Evolutionary conservation across 805 yeast genomes (phyloP).

Genomic region (Pichia cabralensis): DNA sequence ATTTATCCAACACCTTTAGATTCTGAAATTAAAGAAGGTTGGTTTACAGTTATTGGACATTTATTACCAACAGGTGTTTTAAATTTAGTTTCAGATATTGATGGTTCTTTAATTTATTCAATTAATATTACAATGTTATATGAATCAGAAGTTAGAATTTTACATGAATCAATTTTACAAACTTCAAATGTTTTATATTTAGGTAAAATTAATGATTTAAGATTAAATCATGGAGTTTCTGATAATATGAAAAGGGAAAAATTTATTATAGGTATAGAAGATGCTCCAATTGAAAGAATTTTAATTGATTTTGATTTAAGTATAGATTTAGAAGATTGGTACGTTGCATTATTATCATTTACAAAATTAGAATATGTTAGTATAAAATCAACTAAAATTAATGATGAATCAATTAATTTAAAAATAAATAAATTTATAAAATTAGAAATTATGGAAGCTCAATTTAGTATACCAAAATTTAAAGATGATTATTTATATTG

Average conservation of each 20-base stretch:
- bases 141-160: constrained; percentile 51
- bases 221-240: constrained; percentile 35
- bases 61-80: constrained; percentile 53
- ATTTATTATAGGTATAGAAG: not conserved
- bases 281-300: constrained; percentile 23
- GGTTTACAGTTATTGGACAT: constrained; percentile 69
- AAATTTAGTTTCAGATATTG: constrained; percentile 50
- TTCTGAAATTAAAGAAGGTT: constrained; percentile 36
- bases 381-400: constrained; percentile 9
- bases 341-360: constrained; percentile 55
- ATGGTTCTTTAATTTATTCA: constrained; percentile 52
- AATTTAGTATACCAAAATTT: constrained; percentile 25
- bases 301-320: constrained; percentile 55
- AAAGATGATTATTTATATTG: constrained; percentile 36
- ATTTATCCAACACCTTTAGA: not conserved
- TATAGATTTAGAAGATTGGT: constrained; percentile 71
- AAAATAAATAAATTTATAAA: constrained; percentile 43
- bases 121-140: constrained; percentile 43
- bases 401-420: constrained; percentile 34
- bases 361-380: constrained; percentile 44
- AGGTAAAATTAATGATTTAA: constrained; percentile 45
- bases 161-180: constrained; percentile 54
- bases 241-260: constrained; percentile 7
- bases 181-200: constrained; percentile 49
- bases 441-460: constrained; percentile 58